Evolutionary conservation across 2,329 filamentous ascomycete genomes (phyloP).

Genomic region (Ceratocystiopsis minuta): DNA sequence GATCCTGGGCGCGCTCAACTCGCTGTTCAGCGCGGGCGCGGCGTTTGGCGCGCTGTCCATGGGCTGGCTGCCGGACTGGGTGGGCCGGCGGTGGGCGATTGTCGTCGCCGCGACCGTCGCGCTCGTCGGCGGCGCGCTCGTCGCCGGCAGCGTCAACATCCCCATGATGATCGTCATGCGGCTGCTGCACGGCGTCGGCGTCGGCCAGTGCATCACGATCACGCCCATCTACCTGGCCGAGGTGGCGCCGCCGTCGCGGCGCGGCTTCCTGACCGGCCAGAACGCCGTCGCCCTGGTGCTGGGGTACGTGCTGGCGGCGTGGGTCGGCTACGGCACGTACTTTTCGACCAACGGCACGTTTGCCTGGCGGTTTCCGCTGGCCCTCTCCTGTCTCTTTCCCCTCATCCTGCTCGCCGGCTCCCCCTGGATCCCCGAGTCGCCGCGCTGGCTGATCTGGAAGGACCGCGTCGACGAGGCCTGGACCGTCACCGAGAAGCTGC

Average conservation of each 20-base stretch:
- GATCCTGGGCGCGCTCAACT: slow-evolving; percentile 23
- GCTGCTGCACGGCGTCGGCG: slow-evolving; percentile 22
- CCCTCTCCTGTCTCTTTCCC: slow-evolving; percentile 18
- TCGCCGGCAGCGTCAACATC: slow-evolving; percentile 25
- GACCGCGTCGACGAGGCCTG: slow-evolving; percentile 27
- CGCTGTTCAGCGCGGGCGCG: slow-evolving; percentile 19
- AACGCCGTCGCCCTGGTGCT: slow-evolving; percentile 29
- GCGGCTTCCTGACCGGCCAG: slow-evolving; percentile 26
- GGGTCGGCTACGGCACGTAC: slow-evolving; percentile 26
- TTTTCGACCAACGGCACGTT: slow-evolving; percentile 22
- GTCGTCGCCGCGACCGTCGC: slow-evolving; percentile 25
- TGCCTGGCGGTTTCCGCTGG: slow-evolving; percentile 26
- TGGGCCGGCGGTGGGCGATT: slow-evolving; percentile 26
- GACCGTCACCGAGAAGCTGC: slow-evolving; percentile 21
- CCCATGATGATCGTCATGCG: slow-evolving; percentile 26
- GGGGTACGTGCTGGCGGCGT: slow-evolving; percentile 25
- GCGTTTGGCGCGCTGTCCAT: slow-evolving; percentile 28
- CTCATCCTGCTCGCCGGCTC: slow-evolving; percentile 20
- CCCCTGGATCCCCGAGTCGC: slow-evolving; percentile 25
- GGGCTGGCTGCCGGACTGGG: slow-evolving; percentile 28
- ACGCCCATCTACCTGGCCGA: slow-evolving; percentile 27
- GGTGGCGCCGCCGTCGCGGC: slow-evolving; percentile 20
- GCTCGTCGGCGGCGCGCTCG: slow-evolving; percentile 27
- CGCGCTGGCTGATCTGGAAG: slow-evolving; percentile 30
- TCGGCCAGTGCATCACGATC: slow-evolving; percentile 24